phyloP scores from a whole-genome alignment of 352 stramenopile genomes.

The Pythium pyrilobum region DNA sequence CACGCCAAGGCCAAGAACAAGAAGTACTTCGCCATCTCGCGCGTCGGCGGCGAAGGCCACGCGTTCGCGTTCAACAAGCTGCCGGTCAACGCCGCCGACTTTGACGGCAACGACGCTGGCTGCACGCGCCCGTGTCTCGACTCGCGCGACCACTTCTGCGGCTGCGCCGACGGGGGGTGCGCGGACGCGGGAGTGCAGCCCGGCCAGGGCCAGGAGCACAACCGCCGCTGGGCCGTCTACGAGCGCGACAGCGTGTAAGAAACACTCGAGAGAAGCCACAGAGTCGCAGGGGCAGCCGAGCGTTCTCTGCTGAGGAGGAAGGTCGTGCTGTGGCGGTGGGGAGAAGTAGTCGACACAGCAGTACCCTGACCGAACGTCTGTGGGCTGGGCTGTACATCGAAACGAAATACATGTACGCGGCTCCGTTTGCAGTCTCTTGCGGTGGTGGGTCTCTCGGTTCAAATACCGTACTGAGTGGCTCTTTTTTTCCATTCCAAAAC shows the following conservation, averaged over 20 bases:
- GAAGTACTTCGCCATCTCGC: conserved; percentile 85
- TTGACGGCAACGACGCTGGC: conserved; percentile 76
- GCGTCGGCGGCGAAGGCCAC: conserved; percentile 76
- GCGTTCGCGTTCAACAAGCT: conserved; percentile 90
- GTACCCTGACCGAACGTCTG: too few relatives aligned
- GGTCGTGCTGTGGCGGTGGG: too few relatives aligned
- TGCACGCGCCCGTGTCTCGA: conserved; percentile 79
- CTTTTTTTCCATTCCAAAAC: too few relatives aligned
- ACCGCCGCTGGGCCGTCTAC: conserved; percentile 88
- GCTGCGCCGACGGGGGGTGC: conserved; percentile 81
- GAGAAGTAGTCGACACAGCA: too few relatives aligned
- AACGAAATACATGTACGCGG: too few relatives aligned
- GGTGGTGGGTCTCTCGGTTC: too few relatives aligned
- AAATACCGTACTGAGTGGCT: too few relatives aligned
- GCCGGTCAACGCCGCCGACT: conserved; percentile 46
- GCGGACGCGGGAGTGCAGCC: conserved; percentile 55
- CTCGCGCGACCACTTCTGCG: conserved; percentile 68
- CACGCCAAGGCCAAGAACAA: conserved; percentile 80
- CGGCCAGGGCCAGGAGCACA: conserved; percentile 82
- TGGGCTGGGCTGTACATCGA: too few relatives aligned
- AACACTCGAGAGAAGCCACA: too few relatives aligned
- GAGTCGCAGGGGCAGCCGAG: too few relatives aligned
- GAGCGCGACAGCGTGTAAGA: conserved; percentile 47
- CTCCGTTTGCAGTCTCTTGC: too few relatives aligned
- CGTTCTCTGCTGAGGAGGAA: too few relatives aligned